These are phyloP conservation scores for Penicillium aurantiogriseum DNA, from an alignment of 2,329 filamentous ascomycete species.

Conservation along the genomic window DNA sequence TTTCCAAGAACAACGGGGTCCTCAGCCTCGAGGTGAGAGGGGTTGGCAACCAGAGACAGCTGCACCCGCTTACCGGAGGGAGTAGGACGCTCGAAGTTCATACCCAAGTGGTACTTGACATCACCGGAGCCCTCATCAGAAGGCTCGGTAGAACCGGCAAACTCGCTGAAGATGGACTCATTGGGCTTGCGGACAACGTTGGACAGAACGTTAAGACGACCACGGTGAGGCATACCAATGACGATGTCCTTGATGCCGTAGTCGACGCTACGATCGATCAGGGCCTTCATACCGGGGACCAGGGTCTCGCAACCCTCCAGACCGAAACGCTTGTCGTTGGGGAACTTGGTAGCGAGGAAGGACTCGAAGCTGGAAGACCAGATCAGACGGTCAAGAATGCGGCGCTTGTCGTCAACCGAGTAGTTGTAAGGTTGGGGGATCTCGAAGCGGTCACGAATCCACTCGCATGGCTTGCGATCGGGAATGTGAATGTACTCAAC, in stretches of 20 bases:
- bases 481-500: conserved; percentile 99
- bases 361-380: conserved; percentile 98
- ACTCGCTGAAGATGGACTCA: conserved; percentile 99
- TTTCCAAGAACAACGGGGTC: conserved; percentile 97
- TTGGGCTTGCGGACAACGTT: conserved; percentile 99
- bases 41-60: conserved; percentile 95
- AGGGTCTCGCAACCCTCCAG: conserved; percentile 95
- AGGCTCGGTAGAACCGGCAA: conserved; percentile 80
- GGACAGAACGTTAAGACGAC: conserved; percentile 93
- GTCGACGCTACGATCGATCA: conserved; percentile 97
- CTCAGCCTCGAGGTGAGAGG: conserved; percentile 96
- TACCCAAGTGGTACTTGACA: conserved; percentile 98
- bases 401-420: conserved; percentile 95
- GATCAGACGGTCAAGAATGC: conserved; percentile 94
- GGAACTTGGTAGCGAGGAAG: conserved; percentile 95
- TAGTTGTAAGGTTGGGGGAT: conserved; percentile 95
- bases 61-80: conserved; percentile 99
- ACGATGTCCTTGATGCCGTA: conserved; percentile 99
- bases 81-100: conserved; percentile 99
- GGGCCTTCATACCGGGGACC: conserved; percentile 97
- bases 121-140: conserved; percentile 96
- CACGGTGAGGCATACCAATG: conserved; percentile 99
- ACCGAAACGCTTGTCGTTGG: conserved; percentile 99
- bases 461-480: conserved; percentile 95
- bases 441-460: conserved; percentile 93